Evolutionary conservation across 345 rosid genomes (phyloP).

Genomic region (Salix suchowensis): DNA sequence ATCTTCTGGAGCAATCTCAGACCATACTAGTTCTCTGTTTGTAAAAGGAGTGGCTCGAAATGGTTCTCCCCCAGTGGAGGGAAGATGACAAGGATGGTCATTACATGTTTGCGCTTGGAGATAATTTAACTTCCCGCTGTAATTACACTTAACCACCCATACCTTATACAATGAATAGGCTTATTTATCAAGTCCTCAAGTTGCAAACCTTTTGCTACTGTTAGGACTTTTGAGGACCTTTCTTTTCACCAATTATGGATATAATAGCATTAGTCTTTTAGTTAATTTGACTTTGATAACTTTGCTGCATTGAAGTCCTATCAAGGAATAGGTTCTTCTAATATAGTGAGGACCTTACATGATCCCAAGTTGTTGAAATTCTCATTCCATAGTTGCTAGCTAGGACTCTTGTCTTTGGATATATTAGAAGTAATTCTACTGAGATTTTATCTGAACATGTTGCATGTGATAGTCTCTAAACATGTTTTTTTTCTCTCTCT

Average conservation of each 20-base stretch:
- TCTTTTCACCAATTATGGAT: not conserved
- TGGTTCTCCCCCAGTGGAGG: conserved; percentile 83
- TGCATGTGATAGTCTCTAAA: not conserved
- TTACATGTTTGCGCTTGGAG: conserved; percentile 95
- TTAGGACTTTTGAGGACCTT: not conserved
- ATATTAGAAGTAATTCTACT: not conserved
- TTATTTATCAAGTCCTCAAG: conserved; percentile 2
- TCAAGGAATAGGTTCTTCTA: not conserved
- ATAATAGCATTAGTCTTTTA: not conserved
- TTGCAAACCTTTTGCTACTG: not conserved
- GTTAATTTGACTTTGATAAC: not conserved
- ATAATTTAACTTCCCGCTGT: conserved; percentile 91
- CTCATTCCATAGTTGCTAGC: not conserved
- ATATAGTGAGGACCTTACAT: not conserved
- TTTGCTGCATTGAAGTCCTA: not conserved
- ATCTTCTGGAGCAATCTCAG: conserved; percentile 57
- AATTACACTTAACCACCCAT: conserved; percentile 54
- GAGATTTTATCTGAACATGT: not conserved
- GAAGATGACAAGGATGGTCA: conserved; percentile 98
- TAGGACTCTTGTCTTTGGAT: not conserved
- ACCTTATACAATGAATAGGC: not conserved
- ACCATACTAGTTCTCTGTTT: conserved; percentile 38
- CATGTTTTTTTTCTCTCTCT: not conserved
- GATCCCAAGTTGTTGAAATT: not conserved
- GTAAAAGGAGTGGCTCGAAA: conserved; percentile 59